These are phyloP conservation scores for Anisodus tanguticus DNA, from an alignment of 257 asterid species.

Conservation along the genomic window DNA sequence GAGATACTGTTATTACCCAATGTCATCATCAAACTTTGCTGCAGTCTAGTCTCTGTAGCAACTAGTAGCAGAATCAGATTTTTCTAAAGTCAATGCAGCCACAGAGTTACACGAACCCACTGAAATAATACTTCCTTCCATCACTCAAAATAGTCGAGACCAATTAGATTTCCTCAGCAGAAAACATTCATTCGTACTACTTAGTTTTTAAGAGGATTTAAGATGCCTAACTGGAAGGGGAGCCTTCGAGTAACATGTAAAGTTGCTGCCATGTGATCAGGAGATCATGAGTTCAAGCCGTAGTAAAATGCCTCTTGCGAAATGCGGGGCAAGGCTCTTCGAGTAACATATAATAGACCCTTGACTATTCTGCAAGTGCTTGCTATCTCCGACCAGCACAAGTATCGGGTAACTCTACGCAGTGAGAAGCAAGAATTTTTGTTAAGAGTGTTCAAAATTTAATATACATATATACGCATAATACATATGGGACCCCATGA, in stretches of 20 bases:
- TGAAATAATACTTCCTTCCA: conserved; percentile 9
- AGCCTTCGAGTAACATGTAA: neutral
- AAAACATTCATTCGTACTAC: neutral
- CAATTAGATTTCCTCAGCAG: neutral
- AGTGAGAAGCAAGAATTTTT: too few species aligned
- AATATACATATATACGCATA: too few species aligned
- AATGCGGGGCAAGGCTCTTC: too few species aligned
- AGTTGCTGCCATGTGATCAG: too few species aligned
- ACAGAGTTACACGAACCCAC: neutral
- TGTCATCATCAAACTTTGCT: too few species aligned
- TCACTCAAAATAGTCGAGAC: neutral
- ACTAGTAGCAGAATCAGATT: neutral
- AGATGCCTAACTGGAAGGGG: neutral
- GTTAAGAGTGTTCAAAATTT: too few species aligned
- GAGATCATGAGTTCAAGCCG: too few species aligned
- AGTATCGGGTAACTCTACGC: neutral
- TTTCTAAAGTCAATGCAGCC: neutral
- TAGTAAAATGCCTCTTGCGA: too few species aligned
- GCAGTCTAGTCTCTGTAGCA: neutral
- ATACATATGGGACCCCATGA: neutral
- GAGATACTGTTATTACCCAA: neutral
- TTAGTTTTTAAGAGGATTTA: neutral
- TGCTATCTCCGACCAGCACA: neutral
- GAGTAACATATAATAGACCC: too few species aligned
- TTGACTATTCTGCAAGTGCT: neutral